Base-by-base conservation (phyloP, 208 protist species). In the Acanthamoeba castellanii region DNA sequence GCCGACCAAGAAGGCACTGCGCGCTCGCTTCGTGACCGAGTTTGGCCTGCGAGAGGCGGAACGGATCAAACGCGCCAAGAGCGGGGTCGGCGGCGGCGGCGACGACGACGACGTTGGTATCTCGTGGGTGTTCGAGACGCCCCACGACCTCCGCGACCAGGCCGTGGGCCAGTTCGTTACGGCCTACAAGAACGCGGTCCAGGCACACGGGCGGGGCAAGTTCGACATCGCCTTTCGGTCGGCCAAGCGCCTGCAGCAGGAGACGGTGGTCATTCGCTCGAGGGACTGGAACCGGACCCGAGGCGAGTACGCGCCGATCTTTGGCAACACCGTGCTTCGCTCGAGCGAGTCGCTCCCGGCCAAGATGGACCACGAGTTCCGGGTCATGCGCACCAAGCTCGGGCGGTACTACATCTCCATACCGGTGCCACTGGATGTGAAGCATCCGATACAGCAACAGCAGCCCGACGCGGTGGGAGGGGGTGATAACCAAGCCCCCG, bases 401-500 rank as follows among this genome's bases (percentile, higher is more conserved):
- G 34, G 89, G 14, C 34, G 66, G 16, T 91, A 91, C 52, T 91
- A 91, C 37, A 13, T 91, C 50, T 91, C 45, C 55, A 68, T 91
- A 13, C 84, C 84, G 27, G 66, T 47, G 16, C 70, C 27, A 45
- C 42, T 45, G 42, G 42, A 45, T 3, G 42, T 3, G 42, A 45
- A 45, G 42, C 27, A 20, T 78, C 20, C 57, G 57, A 16, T 91
- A 68, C 7, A 66, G 66, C 37, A 13, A 66, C 50, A 66, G 84
- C 55, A 68, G 59, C 27, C 84, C 52, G 84, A 42, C 5, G 45
- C 70, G 30, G 84, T 27, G 25, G 37, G 13, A 0, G 25, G n/a
- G 84, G 59, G 84, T 34, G 55, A 91, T 66, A 91, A n/a, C 37
- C 84, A 91, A 91, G 84, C 84, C 59, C 84, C 37, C 30, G 7